phyloP scores from a whole-genome alignment of 2,329 filamentous ascomycete species.

The Shiraia bambusicola region DNA sequence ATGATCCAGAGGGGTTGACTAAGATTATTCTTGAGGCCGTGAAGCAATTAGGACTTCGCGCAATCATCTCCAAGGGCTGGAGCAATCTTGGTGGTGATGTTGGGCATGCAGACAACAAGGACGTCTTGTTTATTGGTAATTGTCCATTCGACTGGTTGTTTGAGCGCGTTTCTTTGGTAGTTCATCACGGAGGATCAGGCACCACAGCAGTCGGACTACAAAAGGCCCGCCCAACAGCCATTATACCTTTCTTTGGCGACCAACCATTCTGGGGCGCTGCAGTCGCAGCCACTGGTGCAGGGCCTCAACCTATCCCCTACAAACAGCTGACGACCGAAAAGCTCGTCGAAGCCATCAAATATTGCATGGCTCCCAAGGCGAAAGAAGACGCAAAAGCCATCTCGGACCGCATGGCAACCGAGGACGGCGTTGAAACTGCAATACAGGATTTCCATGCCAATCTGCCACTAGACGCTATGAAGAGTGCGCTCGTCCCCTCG shows the following conservation, averaged over 20 bases:
- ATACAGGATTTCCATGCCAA: slow-evolving; percentile 31
- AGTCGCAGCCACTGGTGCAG: slow-evolving; percentile 34
- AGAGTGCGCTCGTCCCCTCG: slow-evolving; percentile 23
- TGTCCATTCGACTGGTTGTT: slow-evolving; percentile 87
- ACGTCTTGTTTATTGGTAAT: slow-evolving; percentile 62
- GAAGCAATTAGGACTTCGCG: slow-evolving; percentile 38
- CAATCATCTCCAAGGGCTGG: slow-evolving; percentile 55
- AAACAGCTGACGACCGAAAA: slow-evolving; percentile 28
- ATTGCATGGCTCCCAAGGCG: slow-evolving; percentile 21
- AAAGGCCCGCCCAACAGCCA: slow-evolving; percentile 72
- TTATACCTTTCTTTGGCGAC: slow-evolving; percentile 70
- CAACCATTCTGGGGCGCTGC: slow-evolving; percentile 41
- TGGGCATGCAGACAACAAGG: slow-evolving; percentile 14
- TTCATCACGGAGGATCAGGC: slow-evolving; percentile 85
- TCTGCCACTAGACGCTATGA: slow-evolving; percentile 26
- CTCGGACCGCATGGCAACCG: slow-evolving; percentile 23
- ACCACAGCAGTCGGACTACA: slow-evolving; percentile 80
- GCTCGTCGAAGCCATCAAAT: slow-evolving; percentile 26
- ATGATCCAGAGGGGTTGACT: slow-evolving; percentile 51
- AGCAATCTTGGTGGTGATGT: slow-evolving; percentile 16
- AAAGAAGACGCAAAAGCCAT: slow-evolving; percentile 19
- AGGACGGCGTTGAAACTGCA: slow-evolving; percentile 25
- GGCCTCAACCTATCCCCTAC: slow-evolving; percentile 28
- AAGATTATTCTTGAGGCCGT: slow-evolving; percentile 52
- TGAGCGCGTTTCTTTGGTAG: slow-evolving; percentile 72